Evolutionary conservation across 192 early-diverging fungal species (phyloP).

Genomic region (Coemansia pectinata): DNA sequence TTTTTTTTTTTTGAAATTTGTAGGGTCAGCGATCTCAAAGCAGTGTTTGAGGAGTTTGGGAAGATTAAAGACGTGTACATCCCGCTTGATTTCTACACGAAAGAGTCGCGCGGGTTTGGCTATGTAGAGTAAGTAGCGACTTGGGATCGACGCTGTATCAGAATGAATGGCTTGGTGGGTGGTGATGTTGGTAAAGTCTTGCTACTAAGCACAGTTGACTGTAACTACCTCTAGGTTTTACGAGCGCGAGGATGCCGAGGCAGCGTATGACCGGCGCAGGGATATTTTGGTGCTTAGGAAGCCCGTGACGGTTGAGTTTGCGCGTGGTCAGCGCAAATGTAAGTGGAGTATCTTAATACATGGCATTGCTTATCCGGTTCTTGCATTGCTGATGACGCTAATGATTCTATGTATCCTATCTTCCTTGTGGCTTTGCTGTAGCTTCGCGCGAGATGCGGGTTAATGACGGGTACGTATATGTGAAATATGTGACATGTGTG

Average conservation of each 20-base stretch:
- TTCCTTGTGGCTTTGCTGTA: slow-evolving; percentile 14
- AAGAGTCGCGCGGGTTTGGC: slow-evolving; percentile 53
- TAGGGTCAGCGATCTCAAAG: slow-evolving; percentile 38
- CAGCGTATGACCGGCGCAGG: slow-evolving; percentile 44
- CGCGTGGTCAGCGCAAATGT: slow-evolving; percentile 56
- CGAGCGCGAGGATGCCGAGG: slow-evolving; percentile 53
- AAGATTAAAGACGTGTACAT: slow-evolving; percentile 54
- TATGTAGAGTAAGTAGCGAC: slow-evolving; percentile 51
- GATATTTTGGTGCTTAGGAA: slow-evolving; percentile 31
- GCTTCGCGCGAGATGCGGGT: slow-evolving; percentile 53
- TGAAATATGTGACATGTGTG: not conserved
- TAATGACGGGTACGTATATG: slow-evolving; percentile 44
- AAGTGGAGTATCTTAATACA: not conserved
- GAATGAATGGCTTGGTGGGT: not conserved
- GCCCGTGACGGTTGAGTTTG: slow-evolving; percentile 52
- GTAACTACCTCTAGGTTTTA: slow-evolving; percentile 29
- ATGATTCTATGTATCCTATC: not conserved
- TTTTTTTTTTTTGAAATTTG: not conserved
- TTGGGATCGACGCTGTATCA: not conserved
- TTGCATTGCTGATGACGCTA: not conserved
- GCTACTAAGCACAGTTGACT: not conserved
- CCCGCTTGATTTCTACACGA: slow-evolving; percentile 50
- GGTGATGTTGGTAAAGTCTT: not conserved
- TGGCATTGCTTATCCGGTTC: not conserved
- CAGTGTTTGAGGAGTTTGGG: slow-evolving; percentile 45